Percentiles rank a stretch among this genome's conserved stretches.
phyloP scores from a whole-genome alignment of 2,329 filamentous ascomycete genomes.

The Aspergillus pseudonomiae region DNA sequence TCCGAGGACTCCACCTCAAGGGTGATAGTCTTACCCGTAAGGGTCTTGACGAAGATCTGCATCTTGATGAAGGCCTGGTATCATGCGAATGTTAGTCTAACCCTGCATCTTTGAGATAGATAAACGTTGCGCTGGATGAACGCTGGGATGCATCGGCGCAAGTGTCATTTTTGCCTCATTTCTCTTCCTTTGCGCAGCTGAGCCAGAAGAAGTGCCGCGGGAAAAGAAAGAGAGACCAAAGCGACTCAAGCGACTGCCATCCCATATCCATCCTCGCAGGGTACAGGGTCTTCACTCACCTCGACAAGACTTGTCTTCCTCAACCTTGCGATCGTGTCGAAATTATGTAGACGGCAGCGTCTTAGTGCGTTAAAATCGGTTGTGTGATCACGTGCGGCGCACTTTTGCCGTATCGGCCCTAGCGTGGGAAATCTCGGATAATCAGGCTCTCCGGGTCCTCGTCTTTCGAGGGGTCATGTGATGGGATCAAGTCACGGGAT shows the following conservation, averaged over 20 bases:
- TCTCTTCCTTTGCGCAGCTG: not conserved
- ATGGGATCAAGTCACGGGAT: not conserved
- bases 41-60: conserved; percentile 63
- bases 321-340: conserved; percentile 50
- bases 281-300: conserved; percentile 46
- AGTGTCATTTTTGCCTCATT: conserved; percentile 1
- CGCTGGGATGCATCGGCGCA: not conserved
- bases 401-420: conserved; percentile 11
- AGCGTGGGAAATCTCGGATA: conserved; percentile 15
- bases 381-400: conserved; percentile 42
- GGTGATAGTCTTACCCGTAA: conserved; percentile 99
- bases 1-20: conserved; percentile 99
- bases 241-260: not conserved
- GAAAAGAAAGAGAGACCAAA: not conserved
- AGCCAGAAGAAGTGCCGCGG: not conserved
- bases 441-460: conserved; percentile 8
- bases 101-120: not conserved
- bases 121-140: not conserved
- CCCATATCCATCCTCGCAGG: not conserved
- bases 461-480: conserved; percentile 10
- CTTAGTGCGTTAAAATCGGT: conserved; percentile 40
- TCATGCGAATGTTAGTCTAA: conserved; percentile 20
- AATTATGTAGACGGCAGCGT: conserved; percentile 30
- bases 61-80: conserved; percentile 51
- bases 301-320: conserved; percentile 65